Evolutionary conservation across 2,329 filamentous ascomycete species (phyloP).

Genomic region (Fusarium bulbicola): DNA sequence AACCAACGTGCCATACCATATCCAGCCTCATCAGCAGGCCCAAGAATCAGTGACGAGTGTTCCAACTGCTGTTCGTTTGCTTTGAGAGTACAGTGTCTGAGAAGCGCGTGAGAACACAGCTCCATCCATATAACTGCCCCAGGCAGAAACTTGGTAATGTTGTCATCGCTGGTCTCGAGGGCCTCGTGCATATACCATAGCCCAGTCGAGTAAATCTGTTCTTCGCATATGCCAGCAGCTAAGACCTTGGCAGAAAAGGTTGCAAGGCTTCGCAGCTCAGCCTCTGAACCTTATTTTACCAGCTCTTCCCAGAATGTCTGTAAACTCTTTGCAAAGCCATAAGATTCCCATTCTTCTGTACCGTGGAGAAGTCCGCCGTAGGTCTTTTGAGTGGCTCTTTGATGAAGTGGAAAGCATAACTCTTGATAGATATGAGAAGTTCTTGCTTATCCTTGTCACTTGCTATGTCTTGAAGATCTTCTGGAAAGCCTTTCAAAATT

Average conservation of each 20-base stretch:
- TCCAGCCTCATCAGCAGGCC: not conserved
- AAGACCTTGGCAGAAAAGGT: slow-evolving; percentile 4
- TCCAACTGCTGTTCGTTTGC: too few species aligned
- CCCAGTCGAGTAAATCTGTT: not conserved
- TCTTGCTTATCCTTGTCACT: not conserved
- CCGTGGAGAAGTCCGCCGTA: not conserved
- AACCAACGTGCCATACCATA: not conserved
- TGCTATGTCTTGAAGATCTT: not conserved
- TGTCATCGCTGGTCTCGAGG: not conserved
- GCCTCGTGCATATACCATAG: slow-evolving; percentile 4
- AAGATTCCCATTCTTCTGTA: slow-evolving; percentile 1
- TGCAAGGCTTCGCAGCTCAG: not conserved
- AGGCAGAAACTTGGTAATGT: not conserved
- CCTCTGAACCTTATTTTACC: not conserved
- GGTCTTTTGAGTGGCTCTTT: not conserved
- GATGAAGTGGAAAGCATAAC: not conserved
- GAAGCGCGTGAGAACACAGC: not conserved
- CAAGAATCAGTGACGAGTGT: accelerated
- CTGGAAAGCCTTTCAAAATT: not conserved
- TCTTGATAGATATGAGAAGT: not conserved
- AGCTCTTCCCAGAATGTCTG: not conserved
- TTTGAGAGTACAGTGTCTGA: not conserved
- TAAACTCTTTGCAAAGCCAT: not conserved
- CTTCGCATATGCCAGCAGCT: not conserved
- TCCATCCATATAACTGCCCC: slow-evolving; percentile 3